A percentile compares a stretch with the other conserved stretches of the same genome.
Evolutionary conservation across 2,329 filamentous ascomycete genomes (phyloP).

Genomic region (Sarocladiaceae sp.): DNA sequence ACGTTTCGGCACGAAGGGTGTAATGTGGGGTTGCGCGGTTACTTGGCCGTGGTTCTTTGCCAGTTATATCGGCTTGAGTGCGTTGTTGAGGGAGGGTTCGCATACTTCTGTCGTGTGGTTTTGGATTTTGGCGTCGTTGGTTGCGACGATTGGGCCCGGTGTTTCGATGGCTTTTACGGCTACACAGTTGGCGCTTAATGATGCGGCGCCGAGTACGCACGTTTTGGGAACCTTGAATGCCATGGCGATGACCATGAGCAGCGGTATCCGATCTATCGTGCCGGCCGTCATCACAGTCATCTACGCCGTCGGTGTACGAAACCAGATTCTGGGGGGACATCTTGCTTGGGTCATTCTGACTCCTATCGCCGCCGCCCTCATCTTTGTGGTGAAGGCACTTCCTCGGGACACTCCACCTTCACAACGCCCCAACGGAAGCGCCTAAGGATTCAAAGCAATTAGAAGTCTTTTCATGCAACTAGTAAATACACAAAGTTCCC

Average conservation of each 20-base stretch:
- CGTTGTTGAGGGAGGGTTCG: constrained; percentile 30
- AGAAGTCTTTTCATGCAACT: neutral
- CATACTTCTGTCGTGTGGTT: constrained; percentile 39
- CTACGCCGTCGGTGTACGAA: constrained; percentile 62
- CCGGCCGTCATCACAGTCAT: constrained; percentile 64
- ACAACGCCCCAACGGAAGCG: neutral
- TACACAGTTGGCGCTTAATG: constrained; percentile 70
- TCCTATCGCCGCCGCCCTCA: constrained; percentile 20
- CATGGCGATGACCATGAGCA: constrained; percentile 50
- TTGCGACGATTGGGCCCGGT: constrained; percentile 53
- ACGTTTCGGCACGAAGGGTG: constrained; percentile 60
- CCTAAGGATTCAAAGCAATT: neutral
- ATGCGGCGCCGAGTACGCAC: constrained; percentile 60
- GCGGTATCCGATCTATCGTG: constrained; percentile 59
- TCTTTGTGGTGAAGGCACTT: constrained; percentile 20
- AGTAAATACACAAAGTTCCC: neutral
- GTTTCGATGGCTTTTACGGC: constrained; percentile 68
- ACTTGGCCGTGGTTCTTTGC: constrained; percentile 63
- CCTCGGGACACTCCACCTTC: constrained; percentile 19
- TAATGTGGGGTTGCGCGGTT: constrained; percentile 52
- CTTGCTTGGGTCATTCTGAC: constrained; percentile 30
- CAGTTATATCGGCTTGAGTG: constrained; percentile 52
- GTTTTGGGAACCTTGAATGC: constrained; percentile 70
- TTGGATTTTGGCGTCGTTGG: constrained; percentile 43
- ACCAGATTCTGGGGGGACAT: constrained; percentile 60